Evolutionary conservation across 2,329 filamentous ascomycete species (phyloP), one percentile per base, ranked within the genome.

Genomic region (Lachnellula hyalina): DNA sequence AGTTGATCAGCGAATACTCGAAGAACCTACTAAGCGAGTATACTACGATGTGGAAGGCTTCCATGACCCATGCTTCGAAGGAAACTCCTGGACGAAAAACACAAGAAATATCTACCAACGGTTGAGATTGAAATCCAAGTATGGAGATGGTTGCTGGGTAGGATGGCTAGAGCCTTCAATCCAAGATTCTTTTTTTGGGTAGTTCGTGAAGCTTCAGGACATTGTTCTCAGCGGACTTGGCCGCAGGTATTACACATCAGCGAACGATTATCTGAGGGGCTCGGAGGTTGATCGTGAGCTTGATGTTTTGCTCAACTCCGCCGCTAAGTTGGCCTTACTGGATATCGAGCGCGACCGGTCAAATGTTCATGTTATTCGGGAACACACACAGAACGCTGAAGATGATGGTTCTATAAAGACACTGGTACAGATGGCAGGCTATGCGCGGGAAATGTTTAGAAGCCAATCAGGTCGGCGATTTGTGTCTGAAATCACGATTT

Each of bases 381-480:
- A 21, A 21, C 4, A 21, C 4, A 25, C 3, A 25, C 25, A 25
- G 25, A 25, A 25, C 7, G 5, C 5, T 25, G 25, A 8, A 6
- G 25, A 25, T 6, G 4, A 25, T 8, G 5, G 25, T 8, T 25
- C 25, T 25, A 25, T 8, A 25, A 25, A 25, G 7, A 25, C 25
- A 8, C 25, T 3, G 4, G 7, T 25, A 25, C 4, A 25, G 61
- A 58, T 69, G 42, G 60, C 54, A 19, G 58, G 61, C 8, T 66
- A 67, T 53, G 49, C 55, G 36, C 59, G 52, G 8, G 53, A 70
- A 9, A 57, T 69, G 15, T 70, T 71, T 60, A 48, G 59, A 56
- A 57, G 51, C 55, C 63, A 72, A 63, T 66, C 63, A 23, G 66
- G 63, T 6, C 64, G 63, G 17, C 59, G 62, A 57, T 71, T 68